Evolutionary conservation across 2,329 filamentous ascomycete genomes (phyloP), one percentile per base, ranked within the genome.

Genomic region (Aulographum hederae): DNA sequence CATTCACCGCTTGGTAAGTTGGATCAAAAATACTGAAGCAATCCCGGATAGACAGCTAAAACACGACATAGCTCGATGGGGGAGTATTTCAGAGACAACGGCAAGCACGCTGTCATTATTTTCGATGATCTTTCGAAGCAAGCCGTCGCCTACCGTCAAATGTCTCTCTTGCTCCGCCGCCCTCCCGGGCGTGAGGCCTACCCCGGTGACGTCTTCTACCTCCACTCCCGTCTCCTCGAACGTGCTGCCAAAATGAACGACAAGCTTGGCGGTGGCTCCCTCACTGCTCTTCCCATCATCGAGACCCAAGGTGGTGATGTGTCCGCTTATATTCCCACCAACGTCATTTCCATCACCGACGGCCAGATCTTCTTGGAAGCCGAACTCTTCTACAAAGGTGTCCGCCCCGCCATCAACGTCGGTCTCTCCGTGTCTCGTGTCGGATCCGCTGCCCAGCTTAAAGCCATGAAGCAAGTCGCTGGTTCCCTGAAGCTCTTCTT

Each of bases 391-490:
- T 95, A 94, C 82, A 98, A 98, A 81, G 89, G 89, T 91, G 67
- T 98, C 64, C 86, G 89, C 57, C 89, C 89, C 52, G 89, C 89
- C 67, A 98, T 98, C 64, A 98, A 98, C 75, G 89, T 98, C 79
- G 89, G 89, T 89, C 81, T 98, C 50, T 98, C 89, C 53, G 89
- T 98, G 51, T 98, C 89, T 48, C 89, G 89, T 81, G 89, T 98
- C 77, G 89, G 89, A 60, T 98, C 89, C 55, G 82, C 89, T 60
- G 89, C 89, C 58, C 89, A 98, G 74, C 74, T 95, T 62, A 98
- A 95, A 81, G 85, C 89, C 67, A 98, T 98, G 89, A 98, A 98
- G 77, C 89, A 98, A 73, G 89, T 98, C 51, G 89, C 89, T 54
- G 89, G 89, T 74, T 95, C 86, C 48, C 72, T 98, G 57, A 98